Conservation (phyloP, 164 flowering plant genomes). For the Sedum album region DNA sequence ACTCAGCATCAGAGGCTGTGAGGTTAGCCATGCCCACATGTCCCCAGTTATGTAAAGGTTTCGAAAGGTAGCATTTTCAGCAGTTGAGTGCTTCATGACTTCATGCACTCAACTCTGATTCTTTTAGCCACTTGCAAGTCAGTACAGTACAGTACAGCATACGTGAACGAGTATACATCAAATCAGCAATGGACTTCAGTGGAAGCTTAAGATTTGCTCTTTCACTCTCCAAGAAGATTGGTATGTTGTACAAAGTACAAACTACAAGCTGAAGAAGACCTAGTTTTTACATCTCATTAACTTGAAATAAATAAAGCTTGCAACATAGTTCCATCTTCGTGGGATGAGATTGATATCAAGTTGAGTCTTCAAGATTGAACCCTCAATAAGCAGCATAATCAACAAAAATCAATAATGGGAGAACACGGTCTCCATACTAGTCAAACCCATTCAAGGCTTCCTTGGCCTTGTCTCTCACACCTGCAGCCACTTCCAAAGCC, state of each 20-base stretch:
- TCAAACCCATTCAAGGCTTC: slow-evolving; percentile 51
- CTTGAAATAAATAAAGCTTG: not conserved
- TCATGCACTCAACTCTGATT: not conserved
- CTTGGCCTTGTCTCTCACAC: slow-evolving; percentile 56
- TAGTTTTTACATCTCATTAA: not conserved
- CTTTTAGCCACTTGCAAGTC: not conserved
- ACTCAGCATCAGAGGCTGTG: not conserved
- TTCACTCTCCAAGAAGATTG: not conserved
- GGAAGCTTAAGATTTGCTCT: not conserved
- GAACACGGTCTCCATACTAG: slow-evolving; percentile 55
- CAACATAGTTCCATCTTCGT: not conserved
- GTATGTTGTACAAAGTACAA: not conserved
- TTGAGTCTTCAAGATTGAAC: slow-evolving; percentile 33
- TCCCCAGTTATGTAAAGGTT: not conserved
- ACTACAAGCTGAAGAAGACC: too few relatives aligned
- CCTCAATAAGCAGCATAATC: slow-evolving; percentile 82
- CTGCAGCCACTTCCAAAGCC: slow-evolving; percentile 63
- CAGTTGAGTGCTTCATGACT: not conserved
- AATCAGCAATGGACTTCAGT: not conserved
- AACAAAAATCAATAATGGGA: slow-evolving; percentile 72
- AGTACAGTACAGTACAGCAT: not conserved
- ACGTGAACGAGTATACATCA: not conserved
- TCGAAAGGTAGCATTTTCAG: not conserved
- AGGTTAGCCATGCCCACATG: not conserved
- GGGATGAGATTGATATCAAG: not conserved